Evolutionary conservation across 2,329 filamentous ascomycete species (phyloP).

Genomic region (Pseudogymnoascus sp.): DNA sequence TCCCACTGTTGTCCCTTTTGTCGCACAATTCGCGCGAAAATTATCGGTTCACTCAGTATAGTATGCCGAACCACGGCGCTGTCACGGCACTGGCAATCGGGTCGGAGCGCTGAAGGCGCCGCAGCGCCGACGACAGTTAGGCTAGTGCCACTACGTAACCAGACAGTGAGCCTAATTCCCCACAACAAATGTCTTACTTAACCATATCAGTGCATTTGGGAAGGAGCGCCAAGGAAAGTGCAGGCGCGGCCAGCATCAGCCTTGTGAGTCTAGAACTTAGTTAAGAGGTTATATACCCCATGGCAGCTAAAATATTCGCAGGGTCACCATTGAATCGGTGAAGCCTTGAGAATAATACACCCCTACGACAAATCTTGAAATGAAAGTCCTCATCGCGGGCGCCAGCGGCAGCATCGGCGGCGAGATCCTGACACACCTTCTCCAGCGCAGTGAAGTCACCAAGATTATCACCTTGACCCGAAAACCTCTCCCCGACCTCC

Average conservation of each 20-base stretch:
- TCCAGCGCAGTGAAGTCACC: constrained; percentile 25
- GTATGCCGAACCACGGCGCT: background rate
- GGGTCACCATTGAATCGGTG: background rate
- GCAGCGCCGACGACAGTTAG: background rate
- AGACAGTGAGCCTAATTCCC: background rate
- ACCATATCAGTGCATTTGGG: background rate
- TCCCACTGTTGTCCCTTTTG: background rate
- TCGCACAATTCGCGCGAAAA: background rate
- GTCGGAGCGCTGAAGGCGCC: too few relatives aligned
- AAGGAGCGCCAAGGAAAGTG: background rate
- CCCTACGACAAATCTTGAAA: constrained; percentile 11
- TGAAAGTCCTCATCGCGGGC: constrained; percentile 32
- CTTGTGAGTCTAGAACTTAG: background rate
- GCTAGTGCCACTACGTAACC: background rate
- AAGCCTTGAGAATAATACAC: background rate
- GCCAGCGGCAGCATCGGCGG: constrained; percentile 30
- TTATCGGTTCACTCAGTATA: background rate
- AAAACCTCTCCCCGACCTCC: constrained; percentile 18
- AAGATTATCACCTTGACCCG: constrained; percentile 28
- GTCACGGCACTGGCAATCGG: background rate
- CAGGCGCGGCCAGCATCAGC: background rate
- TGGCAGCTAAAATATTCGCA: background rate
- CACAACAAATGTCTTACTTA: background rate
- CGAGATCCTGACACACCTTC: constrained; percentile 27
- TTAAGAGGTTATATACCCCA: background rate